Base-by-base conservation (phyloP, 768 basidiomycete species). In the Serendipita sp. region DNA sequence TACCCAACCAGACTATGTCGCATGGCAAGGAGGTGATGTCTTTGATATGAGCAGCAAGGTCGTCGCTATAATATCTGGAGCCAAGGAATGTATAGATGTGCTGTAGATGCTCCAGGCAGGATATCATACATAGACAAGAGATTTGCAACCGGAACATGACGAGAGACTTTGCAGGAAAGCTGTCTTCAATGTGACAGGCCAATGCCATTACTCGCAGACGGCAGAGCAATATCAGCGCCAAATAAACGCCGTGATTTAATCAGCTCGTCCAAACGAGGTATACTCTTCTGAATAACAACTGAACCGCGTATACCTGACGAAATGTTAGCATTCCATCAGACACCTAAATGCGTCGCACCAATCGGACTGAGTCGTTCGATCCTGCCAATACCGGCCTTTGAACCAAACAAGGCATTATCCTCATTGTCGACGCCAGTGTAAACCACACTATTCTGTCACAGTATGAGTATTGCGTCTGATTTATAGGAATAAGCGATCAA, bases 1-100 rank as follows among this genome's bases (percentile, higher is more conserved):
- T 33, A 65, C 67, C 34, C 67, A 72, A 24, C 73, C 74, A 33
- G 86, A 88, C 65, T 67, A 85, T 63, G 83, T 87, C n/a, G 81
- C 76, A 17, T 74, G 77, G 31, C 67, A 67, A 14, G 81, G 82
- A 14, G 82, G 81, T 9, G 82, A 82, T 44, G 65, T 81, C 62
- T 74, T 81, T 56, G 77, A 76, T 66, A 67, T 74, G 43, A 71
- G 71, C 45, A 73, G 78, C 3, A 78, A 76, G 68, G 82, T 83
- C 4, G 74, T 77, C 5, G 83, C 77, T 13, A 70, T 84, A 41
- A 71, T 85, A 42, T 84, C 82, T n/a, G 24, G 53, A 28, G 31
- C 53, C 17, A 58, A 33, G 28, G 53, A 31, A n/a, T 24, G 17
- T 22, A 31, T 58, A 31, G 53, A 58, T 31, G 31, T 58, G 20